Evolutionary conservation across 169 alveolate species (phyloP).

Genomic region (Eimeria zaria): DNA sequence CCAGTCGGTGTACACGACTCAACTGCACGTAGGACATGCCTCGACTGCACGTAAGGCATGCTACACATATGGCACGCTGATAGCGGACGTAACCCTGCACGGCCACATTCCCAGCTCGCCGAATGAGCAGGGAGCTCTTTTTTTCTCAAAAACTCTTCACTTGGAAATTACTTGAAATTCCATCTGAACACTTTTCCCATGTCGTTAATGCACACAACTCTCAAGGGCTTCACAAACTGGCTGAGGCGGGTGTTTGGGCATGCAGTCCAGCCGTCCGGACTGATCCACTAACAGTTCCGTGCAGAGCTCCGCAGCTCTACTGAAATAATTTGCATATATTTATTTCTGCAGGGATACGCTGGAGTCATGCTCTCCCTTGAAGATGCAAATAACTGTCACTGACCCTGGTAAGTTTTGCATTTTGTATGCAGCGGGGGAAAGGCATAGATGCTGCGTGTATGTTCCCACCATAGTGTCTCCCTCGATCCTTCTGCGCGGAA

Average conservation of each 20-base stretch:
- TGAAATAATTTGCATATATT: not conserved
- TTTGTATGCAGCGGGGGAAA: not conserved
- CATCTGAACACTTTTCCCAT: not conserved
- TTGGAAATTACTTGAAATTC: not conserved
- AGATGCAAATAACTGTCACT: constrained; percentile 74
- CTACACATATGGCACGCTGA: no score
- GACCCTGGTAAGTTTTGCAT: constrained; percentile 69
- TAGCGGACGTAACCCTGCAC: no score
- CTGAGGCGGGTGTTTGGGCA: constrained; percentile 39
- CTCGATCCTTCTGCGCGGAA: no score
- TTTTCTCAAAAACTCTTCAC: not conserved
- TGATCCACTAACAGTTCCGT: not conserved
- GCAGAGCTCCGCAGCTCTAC: no score
- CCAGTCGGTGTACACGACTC: no score
- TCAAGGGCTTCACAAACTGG: not conserved
- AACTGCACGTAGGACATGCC: no score
- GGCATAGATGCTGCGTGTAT: not conserved
- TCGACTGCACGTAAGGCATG: no score
- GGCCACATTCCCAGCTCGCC: no score
- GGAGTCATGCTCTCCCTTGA: constrained; percentile 1
- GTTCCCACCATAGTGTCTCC: not conserved
- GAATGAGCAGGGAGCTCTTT: no score
- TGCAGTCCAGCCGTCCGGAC: constrained; percentile 15
- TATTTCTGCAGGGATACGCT: not conserved
- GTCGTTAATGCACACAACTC: not conserved